Base-by-base conservation (phyloP, 2,329 filamentous ascomycete genomes). In the Alternaria hordeiaustralica region DNA sequence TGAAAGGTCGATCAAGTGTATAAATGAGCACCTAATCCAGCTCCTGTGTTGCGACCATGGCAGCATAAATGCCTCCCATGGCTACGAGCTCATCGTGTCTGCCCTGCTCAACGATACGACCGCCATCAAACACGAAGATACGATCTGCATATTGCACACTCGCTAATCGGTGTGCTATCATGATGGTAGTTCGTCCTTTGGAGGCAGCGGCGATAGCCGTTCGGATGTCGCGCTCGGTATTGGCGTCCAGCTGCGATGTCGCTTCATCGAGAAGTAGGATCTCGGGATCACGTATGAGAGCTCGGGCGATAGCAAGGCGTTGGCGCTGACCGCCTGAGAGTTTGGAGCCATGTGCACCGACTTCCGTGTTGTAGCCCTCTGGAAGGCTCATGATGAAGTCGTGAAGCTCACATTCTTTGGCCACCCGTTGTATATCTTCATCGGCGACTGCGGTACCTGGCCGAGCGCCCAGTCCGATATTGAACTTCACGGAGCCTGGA, bases 131-230 rank as follows among this genome's bases (percentile, higher is more conserved):
- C 0, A 95, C 91, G 71, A 92, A 93, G 45, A 94, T 94, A n/a
- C 89, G 82, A 76, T 95, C 89, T 1, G 92, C 91, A 69, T 94
- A 90, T 77, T 92, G 91, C 20, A 94, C 89, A 12, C 91, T 95
- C 0, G 90, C 90, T 53, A 95, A 82, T 13, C 92, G 84, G 76
- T 95, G 92, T 1, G 92, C 92, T 11, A 96, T 91, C 3, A 91
- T 91, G 4, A 96, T 83, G 64, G 92, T 92, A 2, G 92, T 88
- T 58, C 82, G 75, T 5, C 79, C 82, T 47, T 77, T 74, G 5
- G 80, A 77, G 13, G 81, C 82, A 20, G 78, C 79, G 9, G 75
- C 77, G 36, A 84, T 78, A 2, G 82, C 79, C 41, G 75, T 74
- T 46, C 82, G 81, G 25, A 85, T 78, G 26, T 80, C 77, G 45